phyloP scores from a whole-genome alignment of 2,329 filamentous ascomycete genomes.

The Trichoderma pleuroti region DNA sequence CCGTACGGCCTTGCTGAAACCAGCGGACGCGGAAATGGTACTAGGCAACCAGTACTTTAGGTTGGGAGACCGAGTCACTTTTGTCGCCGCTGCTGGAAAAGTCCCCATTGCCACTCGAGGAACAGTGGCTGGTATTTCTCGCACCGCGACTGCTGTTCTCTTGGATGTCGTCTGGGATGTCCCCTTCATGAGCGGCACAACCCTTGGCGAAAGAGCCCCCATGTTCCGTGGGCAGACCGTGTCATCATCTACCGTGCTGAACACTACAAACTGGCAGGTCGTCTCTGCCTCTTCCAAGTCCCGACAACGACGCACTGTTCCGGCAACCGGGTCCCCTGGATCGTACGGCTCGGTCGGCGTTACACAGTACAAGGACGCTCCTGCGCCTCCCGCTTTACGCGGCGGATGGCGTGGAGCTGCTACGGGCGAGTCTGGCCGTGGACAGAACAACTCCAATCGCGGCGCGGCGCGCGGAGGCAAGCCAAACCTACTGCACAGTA shows the following conservation, averaged over 20 bases:
- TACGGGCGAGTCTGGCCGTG: slow-evolving; percentile 42
- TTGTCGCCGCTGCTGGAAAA: slow-evolving; percentile 87
- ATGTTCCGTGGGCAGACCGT: slow-evolving; percentile 94
- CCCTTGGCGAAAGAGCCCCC: slow-evolving; percentile 82
- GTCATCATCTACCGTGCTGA: slow-evolving; percentile 80
- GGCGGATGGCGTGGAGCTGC: slow-evolving; percentile 57
- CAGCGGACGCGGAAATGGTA: slow-evolving; percentile 91
- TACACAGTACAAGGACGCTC: slow-evolving; percentile 59
- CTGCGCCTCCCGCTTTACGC: slow-evolving; percentile 51
- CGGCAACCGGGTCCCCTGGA: slow-evolving; percentile 46
- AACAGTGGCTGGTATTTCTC: slow-evolving; percentile 91
- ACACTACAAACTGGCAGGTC: slow-evolving; percentile 78
- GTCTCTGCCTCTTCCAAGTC: slow-evolving; percentile 58
- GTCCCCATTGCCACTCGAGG: slow-evolving; percentile 89
- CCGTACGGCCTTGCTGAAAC: slow-evolving; percentile 82
- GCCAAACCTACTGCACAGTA: slow-evolving; percentile 49
- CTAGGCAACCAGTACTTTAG: slow-evolving; percentile 78
- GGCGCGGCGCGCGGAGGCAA: slow-evolving; percentile 35
- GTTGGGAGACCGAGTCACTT: slow-evolving; percentile 88
- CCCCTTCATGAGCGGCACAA: slow-evolving; percentile 96
- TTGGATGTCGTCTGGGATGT: slow-evolving; percentile 92
- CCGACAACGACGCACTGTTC: slow-evolving; percentile 48
- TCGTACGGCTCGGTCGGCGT: slow-evolving; percentile 57
- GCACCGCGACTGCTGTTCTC: slow-evolving; percentile 75
- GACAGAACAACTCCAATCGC: slow-evolving; percentile 40